Base-by-base conservation (phyloP, 352 stramenopile species). In the Pythium utonaiense region DNA sequence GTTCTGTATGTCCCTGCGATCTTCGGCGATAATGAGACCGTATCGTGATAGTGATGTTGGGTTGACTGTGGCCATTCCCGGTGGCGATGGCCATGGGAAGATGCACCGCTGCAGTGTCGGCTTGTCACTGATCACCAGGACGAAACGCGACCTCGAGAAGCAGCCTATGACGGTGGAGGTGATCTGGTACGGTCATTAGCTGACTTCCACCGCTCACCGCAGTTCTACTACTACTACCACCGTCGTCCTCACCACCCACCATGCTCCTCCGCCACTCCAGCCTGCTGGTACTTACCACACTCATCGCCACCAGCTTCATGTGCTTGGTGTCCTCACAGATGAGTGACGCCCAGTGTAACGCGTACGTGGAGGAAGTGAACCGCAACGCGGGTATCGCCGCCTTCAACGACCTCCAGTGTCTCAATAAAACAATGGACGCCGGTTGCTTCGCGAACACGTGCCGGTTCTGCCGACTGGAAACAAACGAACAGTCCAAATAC, bases 371-470 rank as follows among this genome's bases (percentile, higher is more conserved):
- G 17, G 13, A 14, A 6, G 25, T 9, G 9, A 55, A 64, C 27
- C 21, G 19, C 16, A 22, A 19, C 14, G 31, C 14, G 3, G 27
- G 53, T 17, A 28, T 66, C 13, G 28, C 22, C 36, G 62, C 62
- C 9, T 36, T 40, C 10, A 9, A 55, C 21, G 57, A 70, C 27
- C 0, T 21, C 3, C 27, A 4, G 1, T 70, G 63, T 34, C 27
- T 55, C 12, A 47, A 51, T 12, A 16, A 53, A 13, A 38, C 22
- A 7, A 24, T 17, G 1, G 22, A 22, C 8, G 45, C 54, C 38
- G 65, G 67, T 0, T 73, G 69, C 58, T 74, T 77, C 33, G 38
- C 47, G 9, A 56, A 41, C 13, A 40, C 25, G 8, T 77, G 69
- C 33, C 62, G 69, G 4, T 58, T 70, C 42, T 77, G 69, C 38